Base-by-base conservation (phyloP, 352 stramenopile species). In the Achlya hypogyna region DNA sequence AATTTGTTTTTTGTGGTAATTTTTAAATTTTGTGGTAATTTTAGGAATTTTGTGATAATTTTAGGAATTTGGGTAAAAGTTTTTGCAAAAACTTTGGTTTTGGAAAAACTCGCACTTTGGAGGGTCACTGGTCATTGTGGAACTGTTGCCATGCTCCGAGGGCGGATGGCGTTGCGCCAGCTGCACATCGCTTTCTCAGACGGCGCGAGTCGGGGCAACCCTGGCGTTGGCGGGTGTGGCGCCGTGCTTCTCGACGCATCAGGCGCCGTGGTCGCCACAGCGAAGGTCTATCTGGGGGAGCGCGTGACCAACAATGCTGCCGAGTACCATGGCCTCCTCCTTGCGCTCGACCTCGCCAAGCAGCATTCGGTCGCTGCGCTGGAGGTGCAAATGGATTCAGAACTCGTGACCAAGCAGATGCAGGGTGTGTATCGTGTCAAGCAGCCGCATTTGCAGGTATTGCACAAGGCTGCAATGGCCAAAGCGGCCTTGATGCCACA, bases 331-430 rank as follows among this genome's bases (percentile, higher is more conserved):
- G 81, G 75, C 0, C 70, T 91, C 31, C 64, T 85, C 65, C 72
- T 91, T 47, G 81, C 78, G 45, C 71, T 91, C 32, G 70, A 76
- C 52, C 69, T 89, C 40, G 83, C 81, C 27, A 66, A 80, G 53
- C 64, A 75, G 9, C 73, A 78, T 25, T 47, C 72, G 23, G 69
- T 74, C 14, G 31, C 62, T 4, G 47, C 74, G 49, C 68, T 91
- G 23, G 67, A 78, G 53, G 71, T 91, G 22, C 76, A 77, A 73
- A 84, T 91, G 83, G 83, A 91, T 77, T 91, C 83, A 74, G 77
- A 89, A 72, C 76, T 91, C 52, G 72, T 91, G n/a, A 71, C 89
- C 42, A 78, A 80, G 42, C 83, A 91, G 63, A 91, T 91, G 81
- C 71, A 74, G 32, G 83, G 79, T 38, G 67, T 77, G 32, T 91